Conservation (phyloP, 2,329 filamentous ascomycete species). For the Cordyceps farinosa region DNA sequence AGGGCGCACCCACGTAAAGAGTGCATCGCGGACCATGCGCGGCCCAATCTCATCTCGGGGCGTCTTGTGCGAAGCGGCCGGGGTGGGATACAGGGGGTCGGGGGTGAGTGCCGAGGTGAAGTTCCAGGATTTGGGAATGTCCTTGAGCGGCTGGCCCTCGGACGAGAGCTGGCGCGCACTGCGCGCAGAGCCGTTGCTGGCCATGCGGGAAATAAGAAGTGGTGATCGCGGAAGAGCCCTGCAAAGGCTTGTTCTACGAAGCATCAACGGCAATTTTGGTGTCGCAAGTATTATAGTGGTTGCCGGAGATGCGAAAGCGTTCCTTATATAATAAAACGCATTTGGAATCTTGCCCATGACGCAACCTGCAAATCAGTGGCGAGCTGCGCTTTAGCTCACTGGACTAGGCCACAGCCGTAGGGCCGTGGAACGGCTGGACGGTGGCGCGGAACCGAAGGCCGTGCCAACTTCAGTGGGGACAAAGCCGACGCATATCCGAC, state of each 20-base stretch:
- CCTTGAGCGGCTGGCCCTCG: slow-evolving; percentile 42
- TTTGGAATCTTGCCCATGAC: slow-evolving; percentile 14
- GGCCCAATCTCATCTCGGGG: slow-evolving; percentile 74
- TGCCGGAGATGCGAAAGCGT: not conserved
- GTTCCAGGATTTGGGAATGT: slow-evolving; percentile 62
- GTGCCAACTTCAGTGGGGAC: not conserved
- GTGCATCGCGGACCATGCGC: slow-evolving; percentile 76
- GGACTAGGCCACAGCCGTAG: not conserved
- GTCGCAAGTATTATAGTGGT: not conserved
- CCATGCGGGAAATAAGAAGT: slow-evolving; percentile 13
- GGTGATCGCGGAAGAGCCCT: slow-evolving; percentile 13
- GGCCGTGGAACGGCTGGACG: slow-evolving; percentile 7
- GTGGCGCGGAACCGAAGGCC: slow-evolving; percentile 15
- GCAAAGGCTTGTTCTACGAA: slow-evolving; percentile 9
- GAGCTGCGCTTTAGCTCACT: not conserved
- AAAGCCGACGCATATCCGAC: not conserved
- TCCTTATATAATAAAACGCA: not conserved
- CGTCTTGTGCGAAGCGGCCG: slow-evolving; percentile 74
- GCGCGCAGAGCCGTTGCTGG: not conserved
- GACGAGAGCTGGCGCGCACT: slow-evolving; percentile 15
- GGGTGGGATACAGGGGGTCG: slow-evolving; percentile 75
- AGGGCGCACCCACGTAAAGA: slow-evolving; percentile 89
- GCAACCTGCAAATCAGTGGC: slow-evolving; percentile 9
- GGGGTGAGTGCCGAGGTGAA: slow-evolving; percentile 67
- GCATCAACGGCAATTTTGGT: slow-evolving; percentile 13